Conservation (phyloP, 768 basidiomycete species). For the Hemileccinum rubropunctum region DNA sequence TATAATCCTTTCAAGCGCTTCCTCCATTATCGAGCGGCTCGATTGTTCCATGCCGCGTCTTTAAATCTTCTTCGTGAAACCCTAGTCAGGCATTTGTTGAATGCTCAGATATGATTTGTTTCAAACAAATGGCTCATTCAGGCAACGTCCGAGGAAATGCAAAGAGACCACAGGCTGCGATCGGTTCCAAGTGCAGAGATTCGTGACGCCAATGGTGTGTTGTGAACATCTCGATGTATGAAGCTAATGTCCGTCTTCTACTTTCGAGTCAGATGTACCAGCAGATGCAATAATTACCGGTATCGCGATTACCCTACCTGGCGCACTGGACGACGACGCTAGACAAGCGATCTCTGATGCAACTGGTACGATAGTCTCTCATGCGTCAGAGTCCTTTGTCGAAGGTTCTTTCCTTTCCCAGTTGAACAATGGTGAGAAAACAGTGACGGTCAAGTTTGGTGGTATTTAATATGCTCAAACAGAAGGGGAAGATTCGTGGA, state of each 20-base stretch:
- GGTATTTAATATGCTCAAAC: not conserved
- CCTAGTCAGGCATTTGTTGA: not conserved
- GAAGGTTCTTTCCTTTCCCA: not conserved
- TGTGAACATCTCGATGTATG: not conserved
- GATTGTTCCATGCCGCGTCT: not conserved
- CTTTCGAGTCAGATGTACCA: not conserved
- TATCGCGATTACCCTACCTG: conserved; percentile 2
- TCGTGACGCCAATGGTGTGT: not conserved
- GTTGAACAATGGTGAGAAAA: not conserved
- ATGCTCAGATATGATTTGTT: not conserved
- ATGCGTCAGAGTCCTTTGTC: not conserved
- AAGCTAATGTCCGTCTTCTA: not conserved
- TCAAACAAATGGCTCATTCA: not conserved
- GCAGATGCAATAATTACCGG: not conserved
- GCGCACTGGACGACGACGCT: not conserved
- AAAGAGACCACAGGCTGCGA: not conserved
- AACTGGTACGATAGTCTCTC: not conserved
- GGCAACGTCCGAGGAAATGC: conserved; percentile 10
- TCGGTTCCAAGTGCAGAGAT: conserved; percentile 5
- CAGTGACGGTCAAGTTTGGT: not conserved
- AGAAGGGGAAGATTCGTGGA: not conserved
- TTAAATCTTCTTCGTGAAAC: not conserved
- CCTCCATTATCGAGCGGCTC: not conserved
- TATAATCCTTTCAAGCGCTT: not conserved
- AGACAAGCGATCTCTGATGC: not conserved